Evolutionary conservation across 1,139 yeast genomes (phyloP).

Genomic region (Blastobotrys persicus): DNA sequence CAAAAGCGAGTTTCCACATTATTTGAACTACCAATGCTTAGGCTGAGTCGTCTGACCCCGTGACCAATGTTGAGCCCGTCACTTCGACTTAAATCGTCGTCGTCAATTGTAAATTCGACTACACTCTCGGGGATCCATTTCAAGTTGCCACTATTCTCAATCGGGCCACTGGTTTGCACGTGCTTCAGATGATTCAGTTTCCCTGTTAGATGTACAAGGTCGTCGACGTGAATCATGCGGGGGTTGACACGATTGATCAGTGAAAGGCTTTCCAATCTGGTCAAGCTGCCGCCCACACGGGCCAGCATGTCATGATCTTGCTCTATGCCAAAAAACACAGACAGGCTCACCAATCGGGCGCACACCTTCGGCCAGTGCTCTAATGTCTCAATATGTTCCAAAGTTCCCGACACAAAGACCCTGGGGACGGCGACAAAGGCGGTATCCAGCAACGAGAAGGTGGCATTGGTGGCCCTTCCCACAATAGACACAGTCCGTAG

Average conservation of each 20-base stretch:
- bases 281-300: background rate
- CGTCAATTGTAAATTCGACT: background rate
- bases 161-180: background rate
- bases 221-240: slow-evolving; percentile 1
- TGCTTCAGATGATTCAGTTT: background rate
- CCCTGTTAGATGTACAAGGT: background rate
- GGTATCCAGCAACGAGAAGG: background rate
- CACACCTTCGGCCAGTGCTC: background rate
- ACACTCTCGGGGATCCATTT: slow-evolving; percentile 1
- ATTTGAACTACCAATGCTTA: background rate
- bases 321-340: slow-evolving; percentile 1
- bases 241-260: slow-evolving; percentile 3
- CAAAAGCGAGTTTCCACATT: too few species aligned
- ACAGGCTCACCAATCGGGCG: background rate
- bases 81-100: background rate
- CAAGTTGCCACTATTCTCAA: background rate
- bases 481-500: background rate
- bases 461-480: background rate
- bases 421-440: background rate
- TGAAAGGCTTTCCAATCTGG: background rate
- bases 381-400: background rate
- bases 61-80: background rate
- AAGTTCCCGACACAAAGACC: background rate
- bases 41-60: background rate
- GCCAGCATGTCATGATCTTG: background rate